These are phyloP conservation scores for Tillandsia fasciculata DNA, from an alignment of 176 grass and related monocot genomes.

Conservation along the genomic window DNA sequence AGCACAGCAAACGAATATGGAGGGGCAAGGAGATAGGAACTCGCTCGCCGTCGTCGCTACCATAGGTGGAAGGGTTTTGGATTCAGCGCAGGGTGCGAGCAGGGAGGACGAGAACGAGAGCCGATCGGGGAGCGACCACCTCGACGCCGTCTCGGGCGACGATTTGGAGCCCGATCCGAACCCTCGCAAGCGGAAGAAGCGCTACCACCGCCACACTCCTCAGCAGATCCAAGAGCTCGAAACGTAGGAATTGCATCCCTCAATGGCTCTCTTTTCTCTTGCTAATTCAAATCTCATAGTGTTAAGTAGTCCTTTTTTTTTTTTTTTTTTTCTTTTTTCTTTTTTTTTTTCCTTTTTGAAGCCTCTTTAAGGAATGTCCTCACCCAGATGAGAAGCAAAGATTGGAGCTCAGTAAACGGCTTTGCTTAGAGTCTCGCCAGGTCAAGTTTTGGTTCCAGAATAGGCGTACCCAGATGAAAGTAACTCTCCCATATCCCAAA, in stretches of 20 bases:
- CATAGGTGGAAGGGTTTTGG: constrained; percentile 10
- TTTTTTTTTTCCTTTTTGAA: constrained; percentile 7
- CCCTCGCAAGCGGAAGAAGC: constrained; percentile 52
- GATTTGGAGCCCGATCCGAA: constrained; percentile 27
- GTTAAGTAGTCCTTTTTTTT: neutral
- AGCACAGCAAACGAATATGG: constrained; percentile 25
- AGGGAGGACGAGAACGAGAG: constrained; percentile 49
- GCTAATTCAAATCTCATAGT: neutral
- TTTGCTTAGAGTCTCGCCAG: constrained; percentile 54
- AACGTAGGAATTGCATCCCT: constrained; percentile 29
- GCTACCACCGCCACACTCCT: constrained; percentile 72
- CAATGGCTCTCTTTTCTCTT: neutral
- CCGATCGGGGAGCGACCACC: constrained; percentile 38
- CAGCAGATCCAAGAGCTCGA: constrained; percentile 79
- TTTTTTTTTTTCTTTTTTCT: neutral
- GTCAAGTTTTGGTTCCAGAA: constrained; percentile 99
- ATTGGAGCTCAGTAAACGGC: constrained; percentile 41
- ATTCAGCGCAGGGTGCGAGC: neutral
- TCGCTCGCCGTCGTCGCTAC: neutral
- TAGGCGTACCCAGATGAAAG: constrained; percentile 69
- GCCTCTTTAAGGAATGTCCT: constrained; percentile 63
- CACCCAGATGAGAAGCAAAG: constrained; percentile 77
- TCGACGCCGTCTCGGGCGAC: constrained; percentile 34
- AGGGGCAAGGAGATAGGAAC: constrained; percentile 15
- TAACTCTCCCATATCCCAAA: constrained; percentile 6